Evolutionary conservation across 768 basidiomycete genomes (phyloP), one percentile per base, ranked within the genome.

Genomic region (Dacryopinax primogenitus): DNA sequence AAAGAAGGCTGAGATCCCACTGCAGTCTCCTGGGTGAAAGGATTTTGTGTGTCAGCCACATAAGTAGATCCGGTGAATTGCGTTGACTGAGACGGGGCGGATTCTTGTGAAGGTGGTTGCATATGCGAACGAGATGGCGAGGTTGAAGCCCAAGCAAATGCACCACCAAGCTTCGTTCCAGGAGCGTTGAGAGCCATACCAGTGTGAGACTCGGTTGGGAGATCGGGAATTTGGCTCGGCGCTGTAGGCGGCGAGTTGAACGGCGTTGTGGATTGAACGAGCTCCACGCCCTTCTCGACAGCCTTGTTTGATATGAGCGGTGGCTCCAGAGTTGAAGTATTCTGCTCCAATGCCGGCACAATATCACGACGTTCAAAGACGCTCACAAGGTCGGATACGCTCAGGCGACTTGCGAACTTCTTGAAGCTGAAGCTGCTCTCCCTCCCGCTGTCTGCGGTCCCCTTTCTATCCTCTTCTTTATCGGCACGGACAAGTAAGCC

Each of bases 261-360:
- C 2, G 68, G 68, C 7, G 68, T 67, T 0, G 66, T 67, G 16
- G 66, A 67, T 34, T 66, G 51, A 0, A 36, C 16, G 34, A 65
- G 41, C 41, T 44, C 18, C 3, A 44, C 23, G 41, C 41, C 41
- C 4, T 4, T 44, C 41, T 44, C 41, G 41, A 44, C 41, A 6
- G 18, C 18, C 18, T 44, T 44, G 41, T 18, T 18, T 18, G 41
- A 44, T 4, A 44, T 18, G 41, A 23, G 41, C 41, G 41, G 7
- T 6, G 3, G 7, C 6, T 4, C 18, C 16, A 18, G 41, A 23
- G 41, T 18, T 7, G 41, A 44, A 15, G 41, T 23, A 15, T 7
- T 44, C 41, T 44, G 41, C 18, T 44, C 23, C 41, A 18, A 15
- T 23, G 41, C 18, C 4, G 3, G 41, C 6, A 15, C 23, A 23